phyloP scores from a whole-genome alignment of 2,329 filamentous ascomycete genomes.

The Berkeleyomyces rouxiae region DNA sequence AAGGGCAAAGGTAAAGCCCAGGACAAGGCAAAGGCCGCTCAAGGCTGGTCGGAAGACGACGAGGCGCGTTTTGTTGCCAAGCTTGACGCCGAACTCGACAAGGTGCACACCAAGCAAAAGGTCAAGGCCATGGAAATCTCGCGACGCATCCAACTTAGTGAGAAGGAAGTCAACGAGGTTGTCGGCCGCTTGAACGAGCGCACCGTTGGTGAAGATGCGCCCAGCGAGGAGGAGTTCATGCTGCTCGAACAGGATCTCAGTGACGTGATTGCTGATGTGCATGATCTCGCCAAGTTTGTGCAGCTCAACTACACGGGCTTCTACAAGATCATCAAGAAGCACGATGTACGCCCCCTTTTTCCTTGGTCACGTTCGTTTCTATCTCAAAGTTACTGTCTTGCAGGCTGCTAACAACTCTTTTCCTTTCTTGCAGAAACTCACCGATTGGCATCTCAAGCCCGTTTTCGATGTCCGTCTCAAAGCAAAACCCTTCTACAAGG shows the following conservation, averaged over 20 bases:
- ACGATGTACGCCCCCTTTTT: conserved; percentile 52
- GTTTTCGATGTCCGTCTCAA: conserved; percentile 92
- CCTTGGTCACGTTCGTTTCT: not conserved
- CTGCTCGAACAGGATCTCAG: conserved; percentile 86
- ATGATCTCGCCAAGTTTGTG: conserved; percentile 94
- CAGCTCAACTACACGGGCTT: conserved; percentile 98
- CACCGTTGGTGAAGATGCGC: conserved; percentile 35
- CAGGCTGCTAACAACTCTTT: conserved; percentile 15
- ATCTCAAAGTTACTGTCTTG: not conserved
- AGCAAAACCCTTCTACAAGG: conserved; percentile 95
- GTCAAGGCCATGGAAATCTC: conserved; percentile 95
- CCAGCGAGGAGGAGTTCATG: conserved; percentile 84
- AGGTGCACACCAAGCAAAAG: conserved; percentile 94
- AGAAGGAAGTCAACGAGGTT: conserved; percentile 80
- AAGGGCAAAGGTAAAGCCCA: conserved; percentile 19
- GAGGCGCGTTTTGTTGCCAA: conserved; percentile 75
- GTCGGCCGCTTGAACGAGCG: conserved; percentile 55
- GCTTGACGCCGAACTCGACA: conserved; percentile 85
- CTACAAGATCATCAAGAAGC: conserved; percentile 99
- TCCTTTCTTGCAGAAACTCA: conserved; percentile 57
- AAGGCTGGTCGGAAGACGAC: conserved; percentile 74
- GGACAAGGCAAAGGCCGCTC: conserved; percentile 24
- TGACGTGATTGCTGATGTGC: conserved; percentile 95
- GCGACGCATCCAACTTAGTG: conserved; percentile 69
- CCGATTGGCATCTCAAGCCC: conserved; percentile 78